A percentile compares a stretch with the other conserved stretches of the same genome.
Conservation (phyloP, 306 rosid species). For the Pachyrhizus erosus region DNA sequence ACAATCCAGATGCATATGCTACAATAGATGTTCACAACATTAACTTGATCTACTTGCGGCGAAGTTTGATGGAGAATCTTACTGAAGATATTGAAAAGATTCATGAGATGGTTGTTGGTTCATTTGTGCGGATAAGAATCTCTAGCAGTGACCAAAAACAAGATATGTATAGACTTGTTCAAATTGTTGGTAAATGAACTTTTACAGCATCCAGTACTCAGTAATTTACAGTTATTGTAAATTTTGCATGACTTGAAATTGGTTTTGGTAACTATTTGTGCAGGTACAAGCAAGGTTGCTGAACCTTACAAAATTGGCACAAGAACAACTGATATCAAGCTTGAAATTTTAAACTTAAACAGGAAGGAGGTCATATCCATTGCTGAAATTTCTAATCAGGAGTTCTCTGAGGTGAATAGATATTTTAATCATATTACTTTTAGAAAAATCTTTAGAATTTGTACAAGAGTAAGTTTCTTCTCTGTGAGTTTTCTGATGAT, state of each 20-base stretch:
- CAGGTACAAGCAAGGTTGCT: constrained; percentile 83
- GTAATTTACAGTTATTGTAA: constrained; percentile 21
- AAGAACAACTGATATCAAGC: constrained; percentile 68
- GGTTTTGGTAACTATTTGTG: constrained; percentile 44
- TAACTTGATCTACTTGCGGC: constrained; percentile 80
- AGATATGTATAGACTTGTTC: constrained; percentile 93
- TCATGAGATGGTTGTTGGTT: constrained; percentile 79
- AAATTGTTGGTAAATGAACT: constrained; percentile 75
- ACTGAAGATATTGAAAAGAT: constrained; percentile 67
- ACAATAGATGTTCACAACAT: constrained; percentile 84
- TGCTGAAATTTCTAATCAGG: constrained; percentile 83
- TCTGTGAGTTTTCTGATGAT: constrained; percentile 9
- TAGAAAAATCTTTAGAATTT: constrained; percentile 9
- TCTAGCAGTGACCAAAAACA: constrained; percentile 74
- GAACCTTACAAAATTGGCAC: constrained; percentile 75
- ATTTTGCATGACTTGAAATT: constrained; percentile 28
- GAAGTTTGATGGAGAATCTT: constrained; percentile 68
- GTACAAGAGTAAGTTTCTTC: constrained; percentile 22
- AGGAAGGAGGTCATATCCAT: constrained; percentile 79
- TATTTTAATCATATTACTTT: constrained; percentile 28
- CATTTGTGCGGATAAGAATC: constrained; percentile 85
- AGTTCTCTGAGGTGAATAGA: constrained; percentile 77
- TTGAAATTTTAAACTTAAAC: constrained; percentile 87
- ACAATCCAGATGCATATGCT: constrained; percentile 72
- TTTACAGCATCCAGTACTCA: constrained; percentile 17